Conservation (phyloP, 1,139 yeast genomes). For the Nadsonia starkeyi-henricii region DNA sequence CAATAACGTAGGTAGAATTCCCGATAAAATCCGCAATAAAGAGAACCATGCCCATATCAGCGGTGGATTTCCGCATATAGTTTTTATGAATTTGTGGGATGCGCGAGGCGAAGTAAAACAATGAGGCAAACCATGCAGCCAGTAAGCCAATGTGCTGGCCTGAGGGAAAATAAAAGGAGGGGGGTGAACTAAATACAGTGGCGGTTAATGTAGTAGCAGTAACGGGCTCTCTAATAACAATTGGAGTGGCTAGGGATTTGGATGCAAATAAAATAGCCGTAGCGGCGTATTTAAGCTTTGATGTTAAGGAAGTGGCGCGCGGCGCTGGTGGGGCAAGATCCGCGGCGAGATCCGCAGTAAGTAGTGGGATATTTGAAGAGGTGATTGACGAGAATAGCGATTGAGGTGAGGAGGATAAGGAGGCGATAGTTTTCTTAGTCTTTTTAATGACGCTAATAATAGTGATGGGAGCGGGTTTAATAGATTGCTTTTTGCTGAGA, state of each 20-base stretch:
- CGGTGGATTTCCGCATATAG: constrained; percentile 61
- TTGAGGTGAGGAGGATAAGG: too few species aligned
- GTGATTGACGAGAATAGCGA: too few species aligned
- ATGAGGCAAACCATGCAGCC: constrained; percentile 73
- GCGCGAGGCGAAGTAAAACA: constrained; percentile 62
- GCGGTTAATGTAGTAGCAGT: constrained; percentile 8
- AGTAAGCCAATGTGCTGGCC: constrained; percentile 1
- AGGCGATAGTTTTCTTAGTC: too few species aligned
- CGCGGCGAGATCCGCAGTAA: too few species aligned
- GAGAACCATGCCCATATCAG: constrained; percentile 67
- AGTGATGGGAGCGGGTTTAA: too few species aligned
- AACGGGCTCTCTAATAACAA: constrained; percentile 2
- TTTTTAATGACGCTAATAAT: too few species aligned
- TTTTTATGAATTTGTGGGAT: constrained; percentile 77
- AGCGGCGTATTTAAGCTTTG: constrained; percentile 7
- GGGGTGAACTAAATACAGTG: neutral
- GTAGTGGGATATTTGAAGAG: too few species aligned
- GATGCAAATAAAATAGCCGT: constrained; percentile 17
- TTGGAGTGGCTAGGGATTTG: constrained; percentile 14
- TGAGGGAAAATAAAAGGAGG: too few species aligned
- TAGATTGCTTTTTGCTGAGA: too few species aligned
- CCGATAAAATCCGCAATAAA: constrained; percentile 72
- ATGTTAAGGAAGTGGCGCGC: constrained; percentile 4
- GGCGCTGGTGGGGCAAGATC: too few species aligned
- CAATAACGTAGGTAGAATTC: constrained; percentile 64